Percentiles rank a stretch among this genome's conserved stretches.
Conservation (phyloP, 768 basidiomycete species). For the Boletus eberwhitei region DNA sequence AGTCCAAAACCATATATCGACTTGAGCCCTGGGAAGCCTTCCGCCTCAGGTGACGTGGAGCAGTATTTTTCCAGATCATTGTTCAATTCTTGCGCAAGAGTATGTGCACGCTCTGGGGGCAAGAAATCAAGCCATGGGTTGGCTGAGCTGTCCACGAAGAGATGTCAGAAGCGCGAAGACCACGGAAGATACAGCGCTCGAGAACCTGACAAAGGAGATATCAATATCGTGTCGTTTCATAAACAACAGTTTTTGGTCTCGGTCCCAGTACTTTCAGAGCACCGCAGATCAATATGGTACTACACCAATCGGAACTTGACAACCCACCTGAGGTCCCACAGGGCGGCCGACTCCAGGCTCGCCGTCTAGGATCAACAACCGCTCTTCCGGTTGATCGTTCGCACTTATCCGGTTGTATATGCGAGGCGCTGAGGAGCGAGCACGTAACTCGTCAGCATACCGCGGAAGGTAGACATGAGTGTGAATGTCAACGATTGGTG, state of each 20-base stretch:
- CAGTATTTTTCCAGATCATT: slow-evolving; percentile 78
- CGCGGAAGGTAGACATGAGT: slow-evolving; percentile 83
- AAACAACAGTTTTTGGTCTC: slow-evolving; percentile 73
- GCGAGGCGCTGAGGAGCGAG: slow-evolving; percentile 60
- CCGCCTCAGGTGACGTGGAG: slow-evolving; percentile 50
- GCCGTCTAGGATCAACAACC: slow-evolving; percentile 73
- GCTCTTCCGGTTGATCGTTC: slow-evolving; percentile 55
- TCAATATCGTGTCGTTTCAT: slow-evolving; percentile 84
- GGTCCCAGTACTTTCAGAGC: slow-evolving; percentile 64
- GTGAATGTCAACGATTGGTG: slow-evolving; percentile 74
- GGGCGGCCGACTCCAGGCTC: slow-evolving; percentile 80
- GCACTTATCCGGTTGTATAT: slow-evolving; percentile 49
- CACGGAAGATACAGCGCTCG: slow-evolving; percentile 3
- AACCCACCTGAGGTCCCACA: slow-evolving; percentile 66
- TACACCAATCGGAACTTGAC: background rate
- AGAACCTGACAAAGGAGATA: slow-evolving; percentile 72
- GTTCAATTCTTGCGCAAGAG: slow-evolving; percentile 70
- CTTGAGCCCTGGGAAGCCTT: slow-evolving; percentile 40
- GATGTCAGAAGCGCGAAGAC: slow-evolving; percentile 15
- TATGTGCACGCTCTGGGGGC: slow-evolving; percentile 58
- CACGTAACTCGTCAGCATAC: slow-evolving; percentile 67
- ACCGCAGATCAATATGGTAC: slow-evolving; percentile 8
- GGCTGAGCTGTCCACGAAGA: slow-evolving; percentile 53
- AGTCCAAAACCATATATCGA: slow-evolving; percentile 83
- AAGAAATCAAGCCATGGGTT: slow-evolving; percentile 94